Percentiles rank a stretch among this genome's conserved stretches.
Conservation (phyloP, 129 eudicot species). For the Tagetes erecta region DNA sequence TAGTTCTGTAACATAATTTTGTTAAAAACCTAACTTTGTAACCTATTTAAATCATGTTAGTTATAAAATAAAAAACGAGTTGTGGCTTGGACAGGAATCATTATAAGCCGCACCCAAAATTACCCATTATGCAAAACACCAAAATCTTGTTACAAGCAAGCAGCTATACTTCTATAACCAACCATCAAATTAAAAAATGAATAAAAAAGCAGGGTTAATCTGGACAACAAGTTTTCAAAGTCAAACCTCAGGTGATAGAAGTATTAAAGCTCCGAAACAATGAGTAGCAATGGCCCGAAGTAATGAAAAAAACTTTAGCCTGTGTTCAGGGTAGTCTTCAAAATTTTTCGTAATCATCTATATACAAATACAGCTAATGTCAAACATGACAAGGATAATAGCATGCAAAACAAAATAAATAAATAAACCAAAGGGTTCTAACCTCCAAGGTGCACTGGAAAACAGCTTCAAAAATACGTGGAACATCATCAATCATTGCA, state of each 20-base stretch:
- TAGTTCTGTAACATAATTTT: too few relatives aligned
- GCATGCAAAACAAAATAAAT: neutral
- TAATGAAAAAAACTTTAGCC: conserved; percentile 93
- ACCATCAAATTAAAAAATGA: neutral
- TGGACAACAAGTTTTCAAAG: neutral
- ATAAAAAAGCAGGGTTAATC: neutral
- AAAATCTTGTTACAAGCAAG: conserved; percentile 9
- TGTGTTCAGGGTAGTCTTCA: conserved; percentile 99
- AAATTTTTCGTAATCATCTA: conserved; percentile 99
- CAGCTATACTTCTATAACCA: neutral
- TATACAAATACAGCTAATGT: conserved; percentile 14
- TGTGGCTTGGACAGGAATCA: neutral
- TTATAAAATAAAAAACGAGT: neutral
- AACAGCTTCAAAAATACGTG: conserved; percentile 93
- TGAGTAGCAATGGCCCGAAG: conserved; percentile 90
- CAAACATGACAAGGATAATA: conserved; percentile 16
- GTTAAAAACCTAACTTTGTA: neutral
- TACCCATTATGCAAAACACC: neutral
- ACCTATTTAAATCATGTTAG: neutral
- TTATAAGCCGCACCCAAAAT: neutral
- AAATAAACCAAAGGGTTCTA: conserved; percentile 12
- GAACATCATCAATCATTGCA: conserved; percentile 95
- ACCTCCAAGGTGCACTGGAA: conserved; percentile 98
- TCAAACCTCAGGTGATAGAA: conserved; percentile 80
- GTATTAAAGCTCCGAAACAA: conserved; percentile 91